Evolutionary conservation across 1,284 basidiomycete species (phyloP).

Genomic region (Anthracocystis setariae): DNA sequence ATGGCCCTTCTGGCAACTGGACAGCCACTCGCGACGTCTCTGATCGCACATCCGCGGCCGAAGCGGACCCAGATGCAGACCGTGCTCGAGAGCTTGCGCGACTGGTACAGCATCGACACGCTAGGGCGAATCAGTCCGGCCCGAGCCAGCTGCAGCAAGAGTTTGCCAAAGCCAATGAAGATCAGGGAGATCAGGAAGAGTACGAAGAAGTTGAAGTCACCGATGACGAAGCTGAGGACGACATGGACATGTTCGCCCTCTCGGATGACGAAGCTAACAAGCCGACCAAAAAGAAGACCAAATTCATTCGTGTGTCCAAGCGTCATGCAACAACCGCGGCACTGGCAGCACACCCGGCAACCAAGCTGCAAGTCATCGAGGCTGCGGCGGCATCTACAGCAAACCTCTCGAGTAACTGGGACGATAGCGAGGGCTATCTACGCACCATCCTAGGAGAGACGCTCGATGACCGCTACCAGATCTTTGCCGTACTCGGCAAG

Average conservation of each 20-base stretch:
- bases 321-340: conserved; percentile 2
- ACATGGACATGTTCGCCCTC: conserved; percentile 67
- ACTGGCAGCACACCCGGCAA: not conserved
- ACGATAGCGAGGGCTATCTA: conserved; percentile 94
- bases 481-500: conserved; percentile 91
- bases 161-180: not conserved
- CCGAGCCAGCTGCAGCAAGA: not conserved
- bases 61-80: conserved; percentile 45
- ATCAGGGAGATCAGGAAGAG: conserved; percentile 38
- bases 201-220: conserved; percentile 63
- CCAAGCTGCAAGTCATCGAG: not conserved
- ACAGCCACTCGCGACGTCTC: not conserved
- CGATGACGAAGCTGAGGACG: conserved; percentile 59
- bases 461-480: conserved; percentile 93
- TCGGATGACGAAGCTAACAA: conserved; percentile 36
- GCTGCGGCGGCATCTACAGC: conserved; percentile 14
- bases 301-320: conserved; percentile 45
- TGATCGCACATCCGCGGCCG: conserved; percentile 37
- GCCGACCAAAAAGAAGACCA: conserved; percentile 46
- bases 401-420: conserved; percentile 71
- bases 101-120: conserved; percentile 26
- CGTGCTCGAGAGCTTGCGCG: conserved; percentile 33
- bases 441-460: conserved; percentile 88
- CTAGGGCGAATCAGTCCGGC: not conserved
- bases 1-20: not conserved